Base-by-base conservation (phyloP, 2,329 filamentous ascomycete genomes). In the Verticillium zaregamsianum region DNA sequence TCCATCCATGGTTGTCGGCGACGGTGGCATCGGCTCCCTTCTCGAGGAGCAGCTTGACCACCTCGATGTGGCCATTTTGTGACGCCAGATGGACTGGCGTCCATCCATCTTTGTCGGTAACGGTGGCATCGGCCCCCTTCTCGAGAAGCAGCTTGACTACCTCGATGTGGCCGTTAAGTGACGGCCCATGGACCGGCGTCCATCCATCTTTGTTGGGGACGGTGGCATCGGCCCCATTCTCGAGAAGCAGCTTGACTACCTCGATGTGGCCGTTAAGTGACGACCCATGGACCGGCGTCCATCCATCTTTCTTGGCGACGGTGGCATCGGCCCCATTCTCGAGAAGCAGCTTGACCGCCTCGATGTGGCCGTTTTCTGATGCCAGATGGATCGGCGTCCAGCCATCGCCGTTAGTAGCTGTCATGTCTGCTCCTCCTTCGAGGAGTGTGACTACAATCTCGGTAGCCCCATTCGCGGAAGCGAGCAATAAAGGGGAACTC, bases 181-280 rank as follows among this genome's bases (percentile, higher is more conserved):
- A 31, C 2, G 52, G 64, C 2, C 12, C 7, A 23, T 40, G 28
- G 11, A 62, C 31, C 6, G 57, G 49, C 17, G 59, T 63, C 12
- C 3, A 7, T 14, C 56, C 57, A 3, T 40, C 9, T 8, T 40
- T 6, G 20, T 52, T 12, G 0, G 15, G 2, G 5, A 12, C 35
- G 2, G 39, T 17, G 5, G 39, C 9, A 31, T 63, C 23, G 15
- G 59, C 54, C 4, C 59, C 56, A 5, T 55, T 5, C 12, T 56
- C 40, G 5, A 64, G 52, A 23, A 65, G 61, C 8, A 64, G 31
- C 25, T 57, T 58, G 8, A 59, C 61, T 7, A 63, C 55, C 11
- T 62, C 57, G 2, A 56, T 17, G 25, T 61, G 15, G 15, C 61
- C 60, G 5, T 60, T 60, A 20, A 20, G 25, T 12, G 60, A 57